Evolutionary conservation across 345 rosid species (phyloP), one percentile per base, ranked within the genome.

Genomic region (Euphorbia tirucalli): DNA sequence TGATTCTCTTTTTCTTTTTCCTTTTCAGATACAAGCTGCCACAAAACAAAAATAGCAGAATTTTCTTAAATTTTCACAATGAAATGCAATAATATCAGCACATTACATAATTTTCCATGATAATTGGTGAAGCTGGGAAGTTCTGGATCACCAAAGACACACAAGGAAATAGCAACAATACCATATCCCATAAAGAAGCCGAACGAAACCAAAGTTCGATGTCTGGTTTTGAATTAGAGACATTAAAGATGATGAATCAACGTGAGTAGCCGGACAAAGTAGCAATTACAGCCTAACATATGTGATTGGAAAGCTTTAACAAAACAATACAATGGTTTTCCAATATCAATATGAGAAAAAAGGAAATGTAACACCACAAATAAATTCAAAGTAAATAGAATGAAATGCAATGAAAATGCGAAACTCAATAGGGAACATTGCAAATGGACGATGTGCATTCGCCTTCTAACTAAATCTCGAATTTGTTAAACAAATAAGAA

Each of bases 11-110:
- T 22, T 22, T 22, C 11, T 46, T 65, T 44, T 2, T 15, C 18
- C 30, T 60, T 60, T 44, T 15, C 27, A 43, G 46, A 65, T 44
- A 46, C 11, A 65, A 27, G 69, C 56, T 65, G 69, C 55, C 54
- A 7, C 24, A 46, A 46, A 44, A 44, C 15, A 65, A 13, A 65
- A 65, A 11, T 27, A 65, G 54, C 22, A 44, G 27, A 46, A 65
- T 25, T 24, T 44, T 14, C 68, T 22, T 11, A 41, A 15, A 14
- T 21, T 56, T 32, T 61, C 28, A 37, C 66, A 39, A 41, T 19
- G 14, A 15, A 25, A 0, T 1, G 9, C 9, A 41, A 41, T 41
- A 27, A 44, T 6, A 27, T 15, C 15, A 65, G 50, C 27, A 37
- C 3, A 27, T 13, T 11, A 21, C 7, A 41, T 22, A 35, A 63